These are phyloP conservation scores for Vaccinium macrocarpon DNA, from an alignment of 148 eudicot genomes.

Conservation along the genomic window DNA sequence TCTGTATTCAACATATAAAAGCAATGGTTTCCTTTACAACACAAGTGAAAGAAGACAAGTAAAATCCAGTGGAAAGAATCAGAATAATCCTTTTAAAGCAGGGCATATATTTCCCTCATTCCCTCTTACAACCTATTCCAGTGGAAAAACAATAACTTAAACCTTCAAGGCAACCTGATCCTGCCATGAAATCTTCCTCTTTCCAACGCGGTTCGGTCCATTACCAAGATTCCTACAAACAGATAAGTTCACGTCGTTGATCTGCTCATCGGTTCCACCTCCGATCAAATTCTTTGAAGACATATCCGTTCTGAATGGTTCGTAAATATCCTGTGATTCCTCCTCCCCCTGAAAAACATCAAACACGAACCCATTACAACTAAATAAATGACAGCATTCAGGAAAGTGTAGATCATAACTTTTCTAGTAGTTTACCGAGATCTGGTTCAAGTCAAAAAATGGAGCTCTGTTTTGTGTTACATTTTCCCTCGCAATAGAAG, in stretches of 20 bases:
- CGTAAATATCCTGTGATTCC: conserved; percentile 26
- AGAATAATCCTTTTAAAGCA: neutral
- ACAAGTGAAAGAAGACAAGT: neutral
- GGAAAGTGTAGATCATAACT: neutral
- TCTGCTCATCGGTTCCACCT: conserved; percentile 30
- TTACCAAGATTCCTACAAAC: conserved; percentile 46
- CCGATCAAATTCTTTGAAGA: conserved; percentile 17
- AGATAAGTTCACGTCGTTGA: conserved; percentile 39
- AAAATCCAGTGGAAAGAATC: neutral
- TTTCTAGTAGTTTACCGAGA: conserved; percentile 34
- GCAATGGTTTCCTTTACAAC: conserved; percentile 13
- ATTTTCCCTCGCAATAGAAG: conserved; percentile 24
- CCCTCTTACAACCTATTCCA: neutral
- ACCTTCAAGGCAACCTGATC: conserved; percentile 52
- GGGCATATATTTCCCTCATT: conserved; percentile 8
- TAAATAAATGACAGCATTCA: neutral
- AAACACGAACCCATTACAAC: neutral
- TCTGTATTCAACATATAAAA: conserved; percentile 3
- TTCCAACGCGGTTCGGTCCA: conserved; percentile 35
- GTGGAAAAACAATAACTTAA: conserved; percentile 10
- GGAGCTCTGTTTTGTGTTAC: conserved; percentile 34
- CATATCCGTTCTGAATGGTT: conserved; percentile 23
- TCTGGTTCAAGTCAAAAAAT: conserved; percentile 51
- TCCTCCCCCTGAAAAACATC: conserved; percentile 36
- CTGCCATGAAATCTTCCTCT: conserved; percentile 61